Conservation (phyloP, 176 grass and related monocot species). For the Lolium multiflorum region DNA sequence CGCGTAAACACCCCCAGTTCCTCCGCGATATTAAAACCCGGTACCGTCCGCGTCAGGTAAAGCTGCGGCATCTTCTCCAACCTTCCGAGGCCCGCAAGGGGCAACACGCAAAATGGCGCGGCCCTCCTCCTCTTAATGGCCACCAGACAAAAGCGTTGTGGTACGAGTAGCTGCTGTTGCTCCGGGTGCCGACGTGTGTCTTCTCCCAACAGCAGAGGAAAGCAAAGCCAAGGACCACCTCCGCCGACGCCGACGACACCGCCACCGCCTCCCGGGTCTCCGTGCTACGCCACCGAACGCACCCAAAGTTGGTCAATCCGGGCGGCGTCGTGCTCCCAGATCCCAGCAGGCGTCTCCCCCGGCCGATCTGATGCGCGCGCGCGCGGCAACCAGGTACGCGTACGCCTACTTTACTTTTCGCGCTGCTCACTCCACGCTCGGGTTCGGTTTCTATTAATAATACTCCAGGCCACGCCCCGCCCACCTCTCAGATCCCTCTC, state of each 20-base stretch:
- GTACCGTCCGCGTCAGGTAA: not conserved
- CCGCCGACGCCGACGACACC: not conserved
- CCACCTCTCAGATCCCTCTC: conserved; percentile 41
- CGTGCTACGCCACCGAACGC: conserved; percentile 49
- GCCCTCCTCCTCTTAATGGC: not conserved
- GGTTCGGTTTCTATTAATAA: conserved; percentile 37
- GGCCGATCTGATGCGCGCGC: conserved; percentile 54
- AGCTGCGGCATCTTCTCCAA: not conserved
- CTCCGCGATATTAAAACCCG: not conserved
- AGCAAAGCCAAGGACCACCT: too few species aligned
- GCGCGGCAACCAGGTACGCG: conserved; percentile 44
- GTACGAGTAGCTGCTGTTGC: not conserved
- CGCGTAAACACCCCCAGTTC: not conserved
- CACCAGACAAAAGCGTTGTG: too few species aligned
- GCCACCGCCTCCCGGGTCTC: not conserved
- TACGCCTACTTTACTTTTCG: not conserved
- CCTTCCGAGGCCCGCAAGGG: not conserved
- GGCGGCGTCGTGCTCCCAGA: not conserved
- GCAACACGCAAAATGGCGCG: not conserved
- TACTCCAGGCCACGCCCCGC: too few species aligned
- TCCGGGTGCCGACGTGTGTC: conserved; percentile 15
- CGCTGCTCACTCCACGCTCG: not conserved
- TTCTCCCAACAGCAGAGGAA: not conserved
- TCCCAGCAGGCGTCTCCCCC: too few species aligned
- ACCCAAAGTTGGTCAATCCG: not conserved